phyloP scores from a whole-genome alignment of 495 filamentous ascomycete species.

The Neurospora discreta region DNA sequence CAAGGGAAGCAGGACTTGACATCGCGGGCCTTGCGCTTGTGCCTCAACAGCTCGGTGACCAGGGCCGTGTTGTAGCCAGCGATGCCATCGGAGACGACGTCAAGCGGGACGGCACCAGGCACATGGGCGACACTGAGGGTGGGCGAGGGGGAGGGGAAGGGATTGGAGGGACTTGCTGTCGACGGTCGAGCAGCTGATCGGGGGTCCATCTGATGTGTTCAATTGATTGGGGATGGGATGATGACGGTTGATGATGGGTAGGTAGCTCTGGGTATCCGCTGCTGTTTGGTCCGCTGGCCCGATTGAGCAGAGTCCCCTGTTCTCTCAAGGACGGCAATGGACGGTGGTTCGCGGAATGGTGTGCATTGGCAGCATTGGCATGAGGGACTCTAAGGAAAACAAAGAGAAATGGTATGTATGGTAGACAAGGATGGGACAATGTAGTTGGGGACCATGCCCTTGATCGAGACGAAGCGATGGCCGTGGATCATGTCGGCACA shows the following conservation, averaged over 20 bases:
- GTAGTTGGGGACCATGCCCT: not conserved
- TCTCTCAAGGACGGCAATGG: not conserved
- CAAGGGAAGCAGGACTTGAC: conserved; percentile 8
- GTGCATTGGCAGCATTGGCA: not conserved
- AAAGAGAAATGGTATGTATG: not conserved
- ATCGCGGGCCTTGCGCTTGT: conserved; percentile 2
- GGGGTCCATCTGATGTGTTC: not conserved
- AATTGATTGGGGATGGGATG: not conserved
- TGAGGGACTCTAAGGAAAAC: not conserved
- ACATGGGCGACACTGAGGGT: not conserved
- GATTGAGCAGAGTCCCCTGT: not conserved
- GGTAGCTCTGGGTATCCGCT: not conserved
- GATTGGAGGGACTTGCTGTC: not conserved
- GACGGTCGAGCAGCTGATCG: not conserved
- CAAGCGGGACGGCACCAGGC: not conserved
- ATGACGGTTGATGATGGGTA: too few species aligned
- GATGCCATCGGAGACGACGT: not conserved
- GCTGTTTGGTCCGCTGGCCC: not conserved
- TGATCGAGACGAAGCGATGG: not conserved
- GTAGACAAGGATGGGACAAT: not conserved
- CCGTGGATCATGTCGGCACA: not conserved
- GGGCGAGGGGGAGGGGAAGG: not conserved
- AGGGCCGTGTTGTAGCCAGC: not conserved
- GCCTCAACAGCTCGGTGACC: conserved; percentile 2
- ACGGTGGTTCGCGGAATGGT: not conserved